Conservation (phyloP, 768 basidiomycete species). For the Lentinula sp. region DNA sequence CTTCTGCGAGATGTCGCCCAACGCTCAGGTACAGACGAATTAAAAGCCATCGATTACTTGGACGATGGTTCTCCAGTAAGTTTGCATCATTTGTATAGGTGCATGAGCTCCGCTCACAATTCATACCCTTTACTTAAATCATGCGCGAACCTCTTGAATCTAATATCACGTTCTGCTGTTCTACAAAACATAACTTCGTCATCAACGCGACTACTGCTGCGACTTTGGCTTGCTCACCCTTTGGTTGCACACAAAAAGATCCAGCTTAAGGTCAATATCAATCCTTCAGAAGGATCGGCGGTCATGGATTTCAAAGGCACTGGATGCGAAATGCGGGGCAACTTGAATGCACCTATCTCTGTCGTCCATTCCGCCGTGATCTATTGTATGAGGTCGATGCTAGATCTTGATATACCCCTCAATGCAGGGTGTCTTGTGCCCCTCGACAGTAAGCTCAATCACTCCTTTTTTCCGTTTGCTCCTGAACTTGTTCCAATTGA, state of each 20-base stretch:
- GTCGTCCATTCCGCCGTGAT: constrained; percentile 87
- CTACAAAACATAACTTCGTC: neutral
- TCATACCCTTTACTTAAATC: neutral
- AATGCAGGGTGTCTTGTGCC: constrained; percentile 94
- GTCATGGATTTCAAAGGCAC: constrained; percentile 83
- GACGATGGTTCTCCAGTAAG: constrained; percentile 83
- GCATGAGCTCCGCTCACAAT: neutral
- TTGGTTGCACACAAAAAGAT: constrained; percentile 38
- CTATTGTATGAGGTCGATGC: constrained; percentile 85
- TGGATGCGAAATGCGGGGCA: constrained; percentile 78
- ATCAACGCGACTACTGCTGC: neutral
- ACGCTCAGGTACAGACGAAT: constrained; percentile 56
- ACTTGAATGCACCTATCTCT: constrained; percentile 79
- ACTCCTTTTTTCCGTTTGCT: neutral
- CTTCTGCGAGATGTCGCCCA: constrained; percentile 72
- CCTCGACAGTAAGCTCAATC: constrained; percentile 49
- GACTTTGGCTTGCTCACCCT: neutral
- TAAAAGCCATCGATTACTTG: constrained; percentile 75
- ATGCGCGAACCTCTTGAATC: neutral
- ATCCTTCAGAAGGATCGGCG: constrained; percentile 69
- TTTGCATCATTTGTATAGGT: neutral
- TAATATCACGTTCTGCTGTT: neutral
- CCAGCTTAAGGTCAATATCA: constrained; percentile 67
- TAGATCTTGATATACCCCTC: constrained; percentile 82
- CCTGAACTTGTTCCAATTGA: neutral